Percentiles rank a stretch among this genome's conserved stretches.
Evolutionary conservation across 1,284 basidiomycete genomes (phyloP).

Genomic region (Irpex lacteus): DNA sequence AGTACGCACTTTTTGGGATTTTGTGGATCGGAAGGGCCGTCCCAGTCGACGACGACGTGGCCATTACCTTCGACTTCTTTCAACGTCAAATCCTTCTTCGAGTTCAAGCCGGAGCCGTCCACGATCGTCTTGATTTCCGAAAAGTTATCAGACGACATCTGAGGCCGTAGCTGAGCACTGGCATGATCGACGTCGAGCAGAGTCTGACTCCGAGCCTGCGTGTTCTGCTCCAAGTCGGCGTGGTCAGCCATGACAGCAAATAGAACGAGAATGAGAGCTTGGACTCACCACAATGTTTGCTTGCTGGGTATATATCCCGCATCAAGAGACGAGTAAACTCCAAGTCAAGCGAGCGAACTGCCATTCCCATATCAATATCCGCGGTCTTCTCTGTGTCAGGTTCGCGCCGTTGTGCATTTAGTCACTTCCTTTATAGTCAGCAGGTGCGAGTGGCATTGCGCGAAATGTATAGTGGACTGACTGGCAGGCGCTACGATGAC

Average conservation of each 20-base stretch:
- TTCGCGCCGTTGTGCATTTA: background rate
- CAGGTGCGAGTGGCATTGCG: background rate
- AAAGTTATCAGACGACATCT: background rate
- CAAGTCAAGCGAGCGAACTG: background rate
- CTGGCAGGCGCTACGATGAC: too few species aligned
- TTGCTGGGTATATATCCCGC: slow-evolving; percentile 33
- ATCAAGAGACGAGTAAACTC: background rate
- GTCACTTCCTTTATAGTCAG: background rate
- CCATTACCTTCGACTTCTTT: background rate
- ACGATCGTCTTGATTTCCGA: background rate
- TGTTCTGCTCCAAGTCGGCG: background rate
- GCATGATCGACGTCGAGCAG: background rate
- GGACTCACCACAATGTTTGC: slow-evolving; percentile 38
- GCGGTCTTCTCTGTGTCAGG: background rate
- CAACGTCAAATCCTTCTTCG: background rate
- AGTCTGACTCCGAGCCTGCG: background rate
- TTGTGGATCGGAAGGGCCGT: background rate
- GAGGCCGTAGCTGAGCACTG: background rate
- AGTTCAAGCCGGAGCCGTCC: background rate
- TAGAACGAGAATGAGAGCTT: background rate
- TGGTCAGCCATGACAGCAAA: background rate
- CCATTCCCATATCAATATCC: background rate
- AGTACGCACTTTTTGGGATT: background rate
- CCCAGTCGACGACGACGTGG: background rate
- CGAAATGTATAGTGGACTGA: too few species aligned